A percentile compares a stretch with the other conserved stretches of the same genome.
Evolutionary conservation across 116 monocot genomes (phyloP).

Genomic region (Trichopus zeylanicus): DNA sequence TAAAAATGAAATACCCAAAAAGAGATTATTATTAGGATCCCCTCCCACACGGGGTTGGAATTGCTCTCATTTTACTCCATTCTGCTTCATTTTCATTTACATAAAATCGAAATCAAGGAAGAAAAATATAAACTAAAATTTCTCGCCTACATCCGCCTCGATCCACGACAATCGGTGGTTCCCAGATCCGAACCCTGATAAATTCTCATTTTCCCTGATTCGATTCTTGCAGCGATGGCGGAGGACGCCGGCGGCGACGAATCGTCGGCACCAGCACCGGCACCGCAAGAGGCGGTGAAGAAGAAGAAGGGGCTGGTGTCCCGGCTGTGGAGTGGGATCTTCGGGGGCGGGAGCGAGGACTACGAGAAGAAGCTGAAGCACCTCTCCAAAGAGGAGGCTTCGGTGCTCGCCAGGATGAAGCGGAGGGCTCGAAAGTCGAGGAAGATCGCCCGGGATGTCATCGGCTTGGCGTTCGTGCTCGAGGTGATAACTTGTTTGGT

Average conservation of each 20-base stretch:
- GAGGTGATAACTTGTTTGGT: conserved; percentile 25
- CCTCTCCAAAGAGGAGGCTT: conserved; percentile 56
- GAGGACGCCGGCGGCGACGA: conserved; percentile 5
- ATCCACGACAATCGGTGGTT: no score
- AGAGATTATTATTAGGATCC: no score
- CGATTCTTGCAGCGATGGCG: conserved; percentile 4
- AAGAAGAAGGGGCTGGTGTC: conserved; percentile 29
- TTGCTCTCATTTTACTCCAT: no score
- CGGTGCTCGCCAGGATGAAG: conserved; percentile 38
- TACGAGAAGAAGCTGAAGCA: conserved; percentile 51
- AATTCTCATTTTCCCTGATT: neutral
- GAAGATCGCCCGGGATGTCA: conserved; percentile 25
- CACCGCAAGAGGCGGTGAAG: conserved; percentile 3
- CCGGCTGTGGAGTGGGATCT: conserved; percentile 61
- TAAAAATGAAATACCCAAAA: no score
- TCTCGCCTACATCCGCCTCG: no score
- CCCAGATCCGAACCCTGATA: neutral
- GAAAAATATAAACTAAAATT: no score
- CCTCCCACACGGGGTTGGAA: no score
- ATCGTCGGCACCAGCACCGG: conserved; percentile 11
- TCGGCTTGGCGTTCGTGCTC: conserved; percentile 21
- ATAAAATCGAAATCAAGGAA: no score
- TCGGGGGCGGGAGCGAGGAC: conserved; percentile 63
- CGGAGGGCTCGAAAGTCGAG: conserved; percentile 27
- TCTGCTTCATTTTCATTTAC: no score